phyloP scores from a whole-genome alignment of 2,329 filamentous ascomycete species.

The Westerdykella aurantiaca region DNA sequence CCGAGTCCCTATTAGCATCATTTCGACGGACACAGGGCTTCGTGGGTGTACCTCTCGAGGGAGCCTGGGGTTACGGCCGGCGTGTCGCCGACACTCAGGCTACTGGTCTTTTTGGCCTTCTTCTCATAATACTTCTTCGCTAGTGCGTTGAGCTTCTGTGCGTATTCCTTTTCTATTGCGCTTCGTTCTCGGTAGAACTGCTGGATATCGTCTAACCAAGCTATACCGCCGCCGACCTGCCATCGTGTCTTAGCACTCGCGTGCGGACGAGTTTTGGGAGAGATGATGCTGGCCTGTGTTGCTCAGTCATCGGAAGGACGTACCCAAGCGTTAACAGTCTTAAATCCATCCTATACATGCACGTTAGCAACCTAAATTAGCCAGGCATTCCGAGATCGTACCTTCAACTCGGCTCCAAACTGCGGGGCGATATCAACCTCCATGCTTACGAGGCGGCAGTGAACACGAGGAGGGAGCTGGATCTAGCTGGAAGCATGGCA shows the following conservation, averaged over 20 bases:
- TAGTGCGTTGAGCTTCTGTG: slow-evolving; percentile 74
- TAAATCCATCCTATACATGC: slow-evolving; percentile 78
- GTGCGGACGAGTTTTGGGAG: slow-evolving; percentile 1
- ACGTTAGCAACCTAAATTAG: slow-evolving; percentile 15
- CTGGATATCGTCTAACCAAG: slow-evolving; percentile 95
- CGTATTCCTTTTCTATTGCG: slow-evolving; percentile 94
- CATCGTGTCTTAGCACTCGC: slow-evolving; percentile 18
- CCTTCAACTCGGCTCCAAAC: slow-evolving; percentile 93
- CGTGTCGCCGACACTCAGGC: slow-evolving; percentile 86
- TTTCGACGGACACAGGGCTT: background rate
- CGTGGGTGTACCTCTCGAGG: slow-evolving; percentile 63
- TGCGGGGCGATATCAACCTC: slow-evolving; percentile 77
- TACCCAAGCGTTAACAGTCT: slow-evolving; percentile 86
- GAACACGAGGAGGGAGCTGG: slow-evolving; percentile 12
- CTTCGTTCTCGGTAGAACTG: slow-evolving; percentile 95
- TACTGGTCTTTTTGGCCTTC: slow-evolving; percentile 84
- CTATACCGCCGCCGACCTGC: slow-evolving; percentile 73
- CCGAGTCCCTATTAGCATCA: slow-evolving; percentile 16
- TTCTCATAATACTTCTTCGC: slow-evolving; percentile 98
- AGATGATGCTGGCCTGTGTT: background rate
- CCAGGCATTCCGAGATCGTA: slow-evolving; percentile 34
- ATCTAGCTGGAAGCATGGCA: slow-evolving; percentile 22
- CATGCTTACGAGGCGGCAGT: slow-evolving; percentile 48
- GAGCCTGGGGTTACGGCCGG: slow-evolving; percentile 91
- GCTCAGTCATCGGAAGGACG: slow-evolving; percentile 10